Evolutionary conservation across 495 filamentous ascomycete genomes (phyloP).

Genomic region (Xylaria curta): DNA sequence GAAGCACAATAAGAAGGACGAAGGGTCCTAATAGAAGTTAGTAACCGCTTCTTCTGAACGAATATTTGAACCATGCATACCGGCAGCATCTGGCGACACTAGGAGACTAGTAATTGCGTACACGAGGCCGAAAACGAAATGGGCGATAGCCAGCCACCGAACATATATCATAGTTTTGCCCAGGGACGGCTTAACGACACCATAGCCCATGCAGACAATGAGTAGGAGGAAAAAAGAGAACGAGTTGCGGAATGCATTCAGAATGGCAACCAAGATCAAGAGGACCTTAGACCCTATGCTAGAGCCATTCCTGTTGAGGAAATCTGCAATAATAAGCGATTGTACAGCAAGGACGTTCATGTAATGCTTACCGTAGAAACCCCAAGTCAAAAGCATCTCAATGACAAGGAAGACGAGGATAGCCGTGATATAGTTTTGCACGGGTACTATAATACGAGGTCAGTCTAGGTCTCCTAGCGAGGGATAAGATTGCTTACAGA

Average conservation of each 20-base stretch:
- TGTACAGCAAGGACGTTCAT: not conserved
- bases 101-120: constrained; percentile 90
- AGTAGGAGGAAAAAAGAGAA: constrained; percentile 99
- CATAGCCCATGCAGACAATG: constrained; percentile 99
- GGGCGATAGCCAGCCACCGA: constrained; percentile 84
- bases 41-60: not conserved
- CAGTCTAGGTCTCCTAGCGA: constrained; percentile 36
- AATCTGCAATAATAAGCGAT: constrained; percentile 64
- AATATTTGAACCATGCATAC: constrained; percentile 36
- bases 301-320: constrained; percentile 84
- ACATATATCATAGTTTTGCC: constrained; percentile 95
- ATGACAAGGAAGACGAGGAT: constrained; percentile 93
- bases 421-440: constrained; percentile 99
- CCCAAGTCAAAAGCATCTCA: constrained; percentile 98
- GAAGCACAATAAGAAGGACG: constrained; percentile 93
- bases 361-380: constrained; percentile 72
- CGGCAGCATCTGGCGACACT: constrained; percentile 79
- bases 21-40: constrained; percentile 66
- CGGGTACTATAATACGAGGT: constrained; percentile 67
- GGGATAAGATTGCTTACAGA: constrained; percentile 60
- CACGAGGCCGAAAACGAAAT: constrained; percentile 94
- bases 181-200: constrained; percentile 93
- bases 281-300: constrained; percentile 84
- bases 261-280: constrained; percentile 85
- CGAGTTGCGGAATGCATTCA: constrained; percentile 93